phyloP scores from a whole-genome alignment of 306 rosid genomes.

The Datisca glomerata region DNA sequence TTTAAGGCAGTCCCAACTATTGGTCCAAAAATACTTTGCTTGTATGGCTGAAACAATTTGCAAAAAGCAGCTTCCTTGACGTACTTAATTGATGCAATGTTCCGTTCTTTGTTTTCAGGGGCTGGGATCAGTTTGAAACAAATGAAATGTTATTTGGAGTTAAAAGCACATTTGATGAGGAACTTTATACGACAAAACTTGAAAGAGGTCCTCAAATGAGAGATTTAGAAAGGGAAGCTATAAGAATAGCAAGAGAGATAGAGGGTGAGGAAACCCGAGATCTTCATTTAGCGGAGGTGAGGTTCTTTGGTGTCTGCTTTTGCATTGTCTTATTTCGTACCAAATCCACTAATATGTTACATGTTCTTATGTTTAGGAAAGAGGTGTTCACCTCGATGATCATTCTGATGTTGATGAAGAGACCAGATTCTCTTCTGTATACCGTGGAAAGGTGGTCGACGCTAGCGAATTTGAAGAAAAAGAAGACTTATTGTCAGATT shows the following conservation, averaged over 20 bases:
- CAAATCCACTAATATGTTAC: not conserved
- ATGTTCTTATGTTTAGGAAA: conserved; percentile 48
- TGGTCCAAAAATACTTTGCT: no score
- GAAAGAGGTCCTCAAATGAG: conserved; percentile 71
- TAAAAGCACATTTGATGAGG: conserved; percentile 83
- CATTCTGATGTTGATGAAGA: conserved; percentile 78
- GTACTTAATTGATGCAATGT: no score
- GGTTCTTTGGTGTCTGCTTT: conserved; percentile 10
- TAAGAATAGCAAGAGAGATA: conserved; percentile 79
- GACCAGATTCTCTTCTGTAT: conserved; percentile 82
- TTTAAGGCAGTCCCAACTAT: no score
- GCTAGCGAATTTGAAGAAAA: conserved; percentile 57
- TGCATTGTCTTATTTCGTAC: not conserved
- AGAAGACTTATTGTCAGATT: conserved; percentile 47
- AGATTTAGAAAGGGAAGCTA: conserved; percentile 70
- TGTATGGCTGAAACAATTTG: no score
- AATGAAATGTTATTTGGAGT: conserved; percentile 82
- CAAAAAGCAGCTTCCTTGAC: no score
- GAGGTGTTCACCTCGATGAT: conserved; percentile 45
- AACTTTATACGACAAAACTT: conserved; percentile 81
- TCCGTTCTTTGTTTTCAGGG: conserved; percentile 28
- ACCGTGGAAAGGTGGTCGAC: conserved; percentile 57
- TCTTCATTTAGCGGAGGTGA: conserved; percentile 91
- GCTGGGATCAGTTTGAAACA: conserved; percentile 92
- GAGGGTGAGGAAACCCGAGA: conserved; percentile 94